These are phyloP conservation scores for Chimonanthus praecox DNA, from an alignment of 164 flowering plant genomes.

Conservation along the genomic window DNA sequence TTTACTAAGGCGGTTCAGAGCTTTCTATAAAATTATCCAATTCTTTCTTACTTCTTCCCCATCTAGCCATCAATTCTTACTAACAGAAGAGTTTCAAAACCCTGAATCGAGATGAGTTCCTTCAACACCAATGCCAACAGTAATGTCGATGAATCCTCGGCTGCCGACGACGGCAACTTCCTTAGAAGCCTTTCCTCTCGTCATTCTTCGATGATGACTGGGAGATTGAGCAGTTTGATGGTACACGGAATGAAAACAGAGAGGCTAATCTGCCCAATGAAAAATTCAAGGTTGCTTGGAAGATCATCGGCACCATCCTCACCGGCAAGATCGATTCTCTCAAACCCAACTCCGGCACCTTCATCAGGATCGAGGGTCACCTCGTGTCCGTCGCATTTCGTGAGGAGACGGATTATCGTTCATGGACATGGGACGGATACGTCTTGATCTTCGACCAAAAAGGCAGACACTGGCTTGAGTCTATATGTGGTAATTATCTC, in stretches of 20 bases:
- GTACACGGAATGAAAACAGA: neutral
- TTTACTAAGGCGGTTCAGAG: no score
- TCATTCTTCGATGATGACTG: slow-evolving; percentile 40
- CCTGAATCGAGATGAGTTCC: no score
- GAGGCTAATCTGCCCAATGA: slow-evolving; percentile 52
- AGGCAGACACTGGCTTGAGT: slow-evolving; percentile 74
- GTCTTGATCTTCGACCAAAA: slow-evolving; percentile 86
- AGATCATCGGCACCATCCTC: slow-evolving; percentile 49
- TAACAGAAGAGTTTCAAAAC: no score
- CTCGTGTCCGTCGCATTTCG: slow-evolving; percentile 80
- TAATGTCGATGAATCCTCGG: no score
- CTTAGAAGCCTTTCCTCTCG: slow-evolving; percentile 4
- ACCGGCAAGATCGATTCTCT: slow-evolving; percentile 52
- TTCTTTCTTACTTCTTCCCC: no score
- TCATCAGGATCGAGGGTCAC: slow-evolving; percentile 48
- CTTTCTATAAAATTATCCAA: no score
- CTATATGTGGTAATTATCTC: slow-evolving; percentile 92
- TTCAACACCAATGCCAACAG: no score
- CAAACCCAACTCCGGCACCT: slow-evolving; percentile 85
- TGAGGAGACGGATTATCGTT: slow-evolving; percentile 68
- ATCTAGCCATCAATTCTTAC: no score
- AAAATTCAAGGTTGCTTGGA: slow-evolving; percentile 75
- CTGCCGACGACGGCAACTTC: no score
- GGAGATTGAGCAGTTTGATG: slow-evolving; percentile 4
- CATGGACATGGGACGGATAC: slow-evolving; percentile 99